These are phyloP conservation scores for Alternaria brassicae DNA, from an alignment of 2,329 filamentous ascomycete genomes.

Conservation along the genomic window DNA sequence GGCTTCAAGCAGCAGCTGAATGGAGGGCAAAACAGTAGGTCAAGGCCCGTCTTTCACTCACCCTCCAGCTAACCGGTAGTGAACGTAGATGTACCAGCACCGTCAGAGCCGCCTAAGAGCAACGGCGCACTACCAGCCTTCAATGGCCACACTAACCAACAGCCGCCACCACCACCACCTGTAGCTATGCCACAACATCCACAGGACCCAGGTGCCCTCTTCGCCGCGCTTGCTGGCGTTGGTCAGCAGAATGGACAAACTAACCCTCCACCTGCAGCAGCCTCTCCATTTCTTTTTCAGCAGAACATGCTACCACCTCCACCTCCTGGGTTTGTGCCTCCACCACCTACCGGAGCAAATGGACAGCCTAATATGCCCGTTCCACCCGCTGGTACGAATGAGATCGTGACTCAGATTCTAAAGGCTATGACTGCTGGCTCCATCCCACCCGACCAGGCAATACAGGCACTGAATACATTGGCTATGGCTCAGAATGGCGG, in stretches of 20 bases:
- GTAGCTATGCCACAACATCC: conserved; percentile 26
- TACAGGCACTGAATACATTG: conserved; percentile 43
- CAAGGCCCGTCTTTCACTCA: conserved; percentile 31
- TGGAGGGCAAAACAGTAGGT: conserved; percentile 70
- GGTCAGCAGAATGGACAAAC: conserved; percentile 39
- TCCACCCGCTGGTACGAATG: conserved; percentile 34
- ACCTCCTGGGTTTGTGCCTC: conserved; percentile 44
- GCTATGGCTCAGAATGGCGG: conserved; percentile 36
- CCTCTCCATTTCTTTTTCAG: conserved; percentile 36
- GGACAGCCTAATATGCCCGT: conserved; percentile 34
- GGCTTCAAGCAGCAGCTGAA: conserved; percentile 83
- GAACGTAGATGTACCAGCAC: conserved; percentile 29
- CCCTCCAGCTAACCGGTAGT: conserved; percentile 19
- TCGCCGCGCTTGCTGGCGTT: conserved; percentile 44
- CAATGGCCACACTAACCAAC: conserved; percentile 37
- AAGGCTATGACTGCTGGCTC: conserved; percentile 45
- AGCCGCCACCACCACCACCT: conserved; percentile 31
- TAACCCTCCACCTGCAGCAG: conserved; percentile 36
- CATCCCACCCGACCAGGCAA: conserved; percentile 45
- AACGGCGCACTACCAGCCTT: conserved; percentile 30
- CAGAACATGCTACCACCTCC: conserved; percentile 42
- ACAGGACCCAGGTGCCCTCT: conserved; percentile 41
- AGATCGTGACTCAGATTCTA: conserved; percentile 42
- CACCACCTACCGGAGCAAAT: conserved; percentile 32
- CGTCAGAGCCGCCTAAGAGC: conserved; percentile 38